Evolutionary conservation across 2,329 filamentous ascomycete species (phyloP), one percentile per base, ranked within the genome.

Genomic region (Arthrobotrys sphaeroides): DNA sequence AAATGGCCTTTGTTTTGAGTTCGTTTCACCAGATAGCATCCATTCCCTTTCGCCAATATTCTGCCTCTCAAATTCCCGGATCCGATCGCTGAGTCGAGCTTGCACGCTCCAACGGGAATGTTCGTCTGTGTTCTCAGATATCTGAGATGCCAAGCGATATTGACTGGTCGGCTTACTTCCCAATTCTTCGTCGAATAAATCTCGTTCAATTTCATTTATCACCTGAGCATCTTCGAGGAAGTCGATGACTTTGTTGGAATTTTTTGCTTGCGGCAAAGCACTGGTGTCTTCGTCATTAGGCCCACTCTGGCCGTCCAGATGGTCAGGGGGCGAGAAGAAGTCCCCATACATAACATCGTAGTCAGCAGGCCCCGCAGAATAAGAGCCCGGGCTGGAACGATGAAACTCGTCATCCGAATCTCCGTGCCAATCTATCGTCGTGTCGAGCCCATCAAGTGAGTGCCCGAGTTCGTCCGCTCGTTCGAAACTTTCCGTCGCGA

Each of bases 31-130:
- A 7, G 91, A 88, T 61, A 98, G 85, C 16, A 92, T 91, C 95
- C 95, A 99, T 80, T 94, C 89, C 72, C 93, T 90, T 83, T 96
- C 96, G 28, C 92, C 91, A 0, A 98, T 90, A 65, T 94, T 94
- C 26, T 90, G 92, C 2, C 92, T 89, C 85, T 99, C 95, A 16
- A 99, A 88, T 73, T 91, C 90, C 77, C 94, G 91, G 78, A 99
- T 99, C 82, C 98, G 93, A 80, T 96, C 91, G 4, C 89, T 89
- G 49, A 98, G 86, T 79, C 93, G 93, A 64, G 92, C 92, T 82
- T 94, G 93, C 74, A 91, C 88, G 62, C 92, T 90, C 84, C 98
- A 93, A 82, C 98, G 93, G 3, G 91, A 89, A 12, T 94, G 97
- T 3, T 2, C 16, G 16, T 24, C 18, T 13, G n/a, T 24, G 18